phyloP scores from a whole-genome alignment of 495 filamentous ascomycete genomes.

The Aspergillus kassunensis region DNA sequence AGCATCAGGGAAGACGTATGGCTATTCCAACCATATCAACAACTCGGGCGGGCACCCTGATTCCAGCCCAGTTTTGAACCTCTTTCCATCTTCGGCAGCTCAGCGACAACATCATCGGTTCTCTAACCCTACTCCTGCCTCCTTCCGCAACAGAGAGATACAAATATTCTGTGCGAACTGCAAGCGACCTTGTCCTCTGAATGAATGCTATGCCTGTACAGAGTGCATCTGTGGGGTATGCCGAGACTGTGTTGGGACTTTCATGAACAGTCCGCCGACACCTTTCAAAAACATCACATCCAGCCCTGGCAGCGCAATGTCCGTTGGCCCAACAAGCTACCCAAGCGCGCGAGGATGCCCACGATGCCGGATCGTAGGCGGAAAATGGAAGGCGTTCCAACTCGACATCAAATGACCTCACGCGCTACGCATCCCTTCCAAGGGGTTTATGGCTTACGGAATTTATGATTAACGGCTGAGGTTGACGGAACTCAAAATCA shows the following conservation, averaged over 20 bases:
- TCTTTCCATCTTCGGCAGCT: slow-evolving; percentile 33
- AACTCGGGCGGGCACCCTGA: slow-evolving; percentile 44
- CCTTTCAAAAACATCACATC: slow-evolving; percentile 42
- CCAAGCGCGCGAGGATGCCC: slow-evolving; percentile 46
- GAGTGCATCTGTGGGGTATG: slow-evolving; percentile 93
- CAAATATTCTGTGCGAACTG: slow-evolving; percentile 89
- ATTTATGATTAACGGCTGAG: slow-evolving; percentile 38
- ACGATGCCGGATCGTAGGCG: slow-evolving; percentile 44
- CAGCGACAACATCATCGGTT: slow-evolving; percentile 47
- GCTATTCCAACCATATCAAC: slow-evolving; percentile 50
- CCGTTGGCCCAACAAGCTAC: slow-evolving; percentile 39
- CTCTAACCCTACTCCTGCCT: slow-evolving; percentile 44
- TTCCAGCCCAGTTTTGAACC: slow-evolving; percentile 45
- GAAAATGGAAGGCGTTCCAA: slow-evolving; percentile 54
- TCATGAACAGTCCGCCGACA: slow-evolving; percentile 52
- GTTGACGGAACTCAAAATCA: slow-evolving; percentile 20
- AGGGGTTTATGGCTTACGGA: slow-evolving; percentile 29
- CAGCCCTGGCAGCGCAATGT: slow-evolving; percentile 34
- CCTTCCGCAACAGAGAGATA: slow-evolving; percentile 51
- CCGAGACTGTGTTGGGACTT: slow-evolving; percentile 74
- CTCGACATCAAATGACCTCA: slow-evolving; percentile 48
- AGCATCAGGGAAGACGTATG: slow-evolving; percentile 59
- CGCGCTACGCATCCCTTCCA: not conserved
- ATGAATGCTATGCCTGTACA: slow-evolving; percentile 84
- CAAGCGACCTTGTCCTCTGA: slow-evolving; percentile 64